Base-by-base conservation (phyloP, 2,329 filamentous ascomycete genomes). In the Colletotrichum cordylinicola region DNA sequence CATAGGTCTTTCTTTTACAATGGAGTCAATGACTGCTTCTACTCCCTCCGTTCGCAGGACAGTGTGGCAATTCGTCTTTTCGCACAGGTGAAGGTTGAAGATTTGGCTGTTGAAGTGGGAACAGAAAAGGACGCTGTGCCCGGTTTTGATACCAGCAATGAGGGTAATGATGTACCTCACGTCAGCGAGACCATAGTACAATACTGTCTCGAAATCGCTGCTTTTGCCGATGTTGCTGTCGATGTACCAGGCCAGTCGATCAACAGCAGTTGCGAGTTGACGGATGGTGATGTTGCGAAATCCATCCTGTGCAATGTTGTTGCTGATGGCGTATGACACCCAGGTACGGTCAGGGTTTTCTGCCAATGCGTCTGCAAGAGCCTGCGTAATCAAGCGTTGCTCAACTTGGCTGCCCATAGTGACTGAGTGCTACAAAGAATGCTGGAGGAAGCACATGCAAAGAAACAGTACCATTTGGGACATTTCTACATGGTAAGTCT, bases 141-240 rank as follows among this genome's bases (percentile, higher is more conserved):
- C 86, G 4, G 85, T 84, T 79, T 88, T 88, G 74, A 85, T 84
- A 48, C 75, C 83, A 6, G 86, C 86, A 9, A 87, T 78, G 2
- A 85, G 72, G 8, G 85, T 60, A 37, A 88, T 82, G 16, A 77
- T 82, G 65, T 86, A 84, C 15, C 83, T 80, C n/a, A 85, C 66
- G 73, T 87, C 86, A 56, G 82, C 81, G 7, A 82, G 80, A 35
- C 83, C 83, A 29, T 84, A 74, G 73, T 85, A 86, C 4, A 80
- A 77, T 6, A 86, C 61, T 1, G 85, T 85, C 4, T 83, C 82
- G 70, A 84, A 85, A 24, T 77, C 66, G 21, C 76, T 70, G 13
- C 79, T 78, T 12, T 71, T 78, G 2, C 81, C 83, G 33, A 87
- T 73, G 5, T 69, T 78, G 21, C 79, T 67, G 15, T 83, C 78